phyloP scores from a whole-genome alignment of 1,284 basidiomycete species.

The Irpex sp. region DNA sequence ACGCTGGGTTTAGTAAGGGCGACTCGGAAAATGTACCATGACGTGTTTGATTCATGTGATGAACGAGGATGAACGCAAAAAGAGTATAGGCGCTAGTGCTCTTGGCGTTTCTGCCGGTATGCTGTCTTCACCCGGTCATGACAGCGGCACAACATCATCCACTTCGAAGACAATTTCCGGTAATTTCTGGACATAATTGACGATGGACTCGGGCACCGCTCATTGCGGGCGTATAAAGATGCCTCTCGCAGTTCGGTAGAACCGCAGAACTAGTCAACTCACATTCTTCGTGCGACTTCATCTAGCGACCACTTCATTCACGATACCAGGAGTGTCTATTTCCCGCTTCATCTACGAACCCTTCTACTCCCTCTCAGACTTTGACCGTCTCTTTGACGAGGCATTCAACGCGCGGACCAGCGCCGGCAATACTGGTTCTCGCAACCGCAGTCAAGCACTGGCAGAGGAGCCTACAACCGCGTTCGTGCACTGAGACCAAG shows the following conservation, averaged over 20 bases:
- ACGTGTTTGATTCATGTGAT: no score
- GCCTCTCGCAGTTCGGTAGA: neutral
- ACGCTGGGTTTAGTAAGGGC: no score
- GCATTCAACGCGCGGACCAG: conserved; percentile 15
- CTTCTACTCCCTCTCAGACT: conserved; percentile 18
- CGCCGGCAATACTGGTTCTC: neutral
- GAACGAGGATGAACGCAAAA: no score
- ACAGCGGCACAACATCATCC: neutral
- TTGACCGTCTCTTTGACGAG: conserved; percentile 17
- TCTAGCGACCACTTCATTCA: neutral
- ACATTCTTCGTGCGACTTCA: neutral
- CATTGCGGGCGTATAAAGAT: neutral
- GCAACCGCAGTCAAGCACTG: neutral
- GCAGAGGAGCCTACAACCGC: neutral
- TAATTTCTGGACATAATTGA: neutral
- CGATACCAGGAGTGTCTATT: conserved; percentile 9
- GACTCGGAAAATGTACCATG: no score
- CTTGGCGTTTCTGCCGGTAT: neutral
- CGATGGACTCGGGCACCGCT: accelerated
- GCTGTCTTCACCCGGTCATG: neutral
- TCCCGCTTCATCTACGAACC: conserved; percentile 18
- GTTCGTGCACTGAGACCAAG: conserved; percentile 11
- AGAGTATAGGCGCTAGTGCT: neutral
- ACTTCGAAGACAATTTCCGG: neutral
- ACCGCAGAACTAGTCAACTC: neutral